Percentiles rank a stretch among this genome's conserved stretches.
Conservation (phyloP, 345 rosid genomes). For the Hibiscus tridactylites region DNA sequence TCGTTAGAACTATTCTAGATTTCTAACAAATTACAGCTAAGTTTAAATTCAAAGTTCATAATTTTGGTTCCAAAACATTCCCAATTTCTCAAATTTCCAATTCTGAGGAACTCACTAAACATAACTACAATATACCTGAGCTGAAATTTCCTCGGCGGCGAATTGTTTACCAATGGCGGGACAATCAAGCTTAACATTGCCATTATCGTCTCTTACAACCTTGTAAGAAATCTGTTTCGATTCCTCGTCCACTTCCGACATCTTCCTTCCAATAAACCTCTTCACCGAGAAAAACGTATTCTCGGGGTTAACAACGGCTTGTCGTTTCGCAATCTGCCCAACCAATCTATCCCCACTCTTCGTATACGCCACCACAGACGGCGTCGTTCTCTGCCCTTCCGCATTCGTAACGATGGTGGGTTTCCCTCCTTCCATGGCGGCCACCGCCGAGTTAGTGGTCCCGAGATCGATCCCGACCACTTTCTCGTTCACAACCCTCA, state of each 20-base stretch:
- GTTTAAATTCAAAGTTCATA: not conserved
- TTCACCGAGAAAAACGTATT: slow-evolving; percentile 96
- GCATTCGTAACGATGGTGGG: slow-evolving; percentile 94
- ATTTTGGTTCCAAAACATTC: not conserved
- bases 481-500: slow-evolving; percentile 73
- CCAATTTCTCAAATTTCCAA: not conserved
- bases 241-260: slow-evolving; percentile 94
- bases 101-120: not conserved
- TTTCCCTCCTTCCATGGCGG: slow-evolving; percentile 99
- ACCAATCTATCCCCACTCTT: slow-evolving; percentile 84
- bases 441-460: slow-evolving; percentile 95
- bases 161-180: slow-evolving; percentile 89
- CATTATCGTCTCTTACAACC: slow-evolving; percentile 84
- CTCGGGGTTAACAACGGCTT: slow-evolving; percentile 98
- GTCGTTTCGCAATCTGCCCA: slow-evolving; percentile 96
- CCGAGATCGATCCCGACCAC: slow-evolving; percentile 96
- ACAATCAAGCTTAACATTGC: slow-evolving; percentile 89
- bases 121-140: slow-evolving; percentile 52
- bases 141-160: slow-evolving; percentile 97
- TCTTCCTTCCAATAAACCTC: slow-evolving; percentile 97
- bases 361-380: slow-evolving; percentile 92
- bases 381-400: slow-evolving; percentile 96
- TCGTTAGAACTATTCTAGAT: not conserved
- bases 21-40: not conserved
- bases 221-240: slow-evolving; percentile 84